These are phyloP conservation scores for Cercis canadensis DNA, from an alignment of 306 rosid species.

Conservation along the genomic window DNA sequence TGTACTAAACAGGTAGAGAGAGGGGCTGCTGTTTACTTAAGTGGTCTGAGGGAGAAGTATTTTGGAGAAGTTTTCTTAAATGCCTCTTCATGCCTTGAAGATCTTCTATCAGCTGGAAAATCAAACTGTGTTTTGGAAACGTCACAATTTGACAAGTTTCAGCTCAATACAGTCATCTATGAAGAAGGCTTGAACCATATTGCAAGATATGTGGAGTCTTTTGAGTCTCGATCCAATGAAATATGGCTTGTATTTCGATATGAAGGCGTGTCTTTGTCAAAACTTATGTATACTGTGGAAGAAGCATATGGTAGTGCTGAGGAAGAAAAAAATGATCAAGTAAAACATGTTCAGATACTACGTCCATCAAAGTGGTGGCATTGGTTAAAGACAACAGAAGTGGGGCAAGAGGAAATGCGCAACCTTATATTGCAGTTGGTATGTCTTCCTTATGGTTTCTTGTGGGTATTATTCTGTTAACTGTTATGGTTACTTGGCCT, in stretches of 20 bases:
- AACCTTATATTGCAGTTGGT: conserved; percentile 92
- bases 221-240: conserved; percentile 88
- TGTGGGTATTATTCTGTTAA: no score
- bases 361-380: conserved; percentile 97
- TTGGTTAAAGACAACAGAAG: conserved; percentile 92
- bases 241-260: conserved; percentile 92
- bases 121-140: conserved; percentile 55
- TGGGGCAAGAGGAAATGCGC: conserved; percentile 89
- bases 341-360: conserved; percentile 63
- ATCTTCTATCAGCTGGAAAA: conserved; percentile 53
- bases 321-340: conserved; percentile 58
- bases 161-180: conserved; percentile 38
- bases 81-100: conserved; percentile 72
- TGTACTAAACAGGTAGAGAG: conserved; percentile 77
- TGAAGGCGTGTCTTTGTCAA: conserved; percentile 89
- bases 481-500: no score
- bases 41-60: conserved; percentile 92
- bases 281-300: conserved; percentile 77
- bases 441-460: no score
- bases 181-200: conserved; percentile 95
- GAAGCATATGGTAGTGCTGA: conserved; percentile 50
- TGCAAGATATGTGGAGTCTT: conserved; percentile 93
- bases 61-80: conserved; percentile 89
- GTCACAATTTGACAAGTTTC: conserved; percentile 48
- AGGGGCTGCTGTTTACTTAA: conserved; percentile 87